These are phyloP conservation scores for Geranomyces variabilis DNA, from an alignment of 192 early-diverging fungal genomes.

Conservation along the genomic window DNA sequence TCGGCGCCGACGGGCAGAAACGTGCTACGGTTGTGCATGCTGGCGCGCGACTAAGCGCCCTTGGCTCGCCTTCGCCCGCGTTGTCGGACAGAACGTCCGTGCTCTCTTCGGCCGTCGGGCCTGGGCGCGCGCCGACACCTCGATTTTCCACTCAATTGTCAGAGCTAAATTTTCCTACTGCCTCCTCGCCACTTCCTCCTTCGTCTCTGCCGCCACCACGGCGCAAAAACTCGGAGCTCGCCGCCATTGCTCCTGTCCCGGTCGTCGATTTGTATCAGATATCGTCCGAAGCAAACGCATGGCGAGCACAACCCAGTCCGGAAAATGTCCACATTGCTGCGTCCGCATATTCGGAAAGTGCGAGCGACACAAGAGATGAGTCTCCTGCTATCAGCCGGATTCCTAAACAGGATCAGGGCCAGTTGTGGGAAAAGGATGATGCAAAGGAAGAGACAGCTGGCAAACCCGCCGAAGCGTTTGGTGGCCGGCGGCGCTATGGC, in stretches of 20 bases:
- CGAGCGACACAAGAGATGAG: not conserved
- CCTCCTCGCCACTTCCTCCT: not conserved
- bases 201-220: slow-evolving; percentile 3
- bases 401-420: not conserved
- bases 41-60: slow-evolving; percentile 2
- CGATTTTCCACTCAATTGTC: not conserved
- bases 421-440: not conserved
- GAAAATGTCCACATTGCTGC: not conserved
- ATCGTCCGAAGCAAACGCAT: not conserved
- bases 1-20: not conserved
- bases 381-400: not conserved
- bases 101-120: not conserved
- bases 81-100: not conserved
- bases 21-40: not conserved
- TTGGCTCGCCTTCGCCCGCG: slow-evolving; percentile 3
- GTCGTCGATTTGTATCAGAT: not conserved
- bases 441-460: not conserved
- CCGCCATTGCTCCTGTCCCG: not conserved
- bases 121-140: not conserved
- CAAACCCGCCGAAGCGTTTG: not conserved
- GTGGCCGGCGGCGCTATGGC: not conserved
- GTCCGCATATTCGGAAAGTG: not conserved
- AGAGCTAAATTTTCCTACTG: no score
- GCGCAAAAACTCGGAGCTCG: slow-evolving; percentile 2
- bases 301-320: not conserved